Evolutionary conservation across 2,329 filamentous ascomycete species (phyloP).

Genomic region (Xylogone sp.): DNA sequence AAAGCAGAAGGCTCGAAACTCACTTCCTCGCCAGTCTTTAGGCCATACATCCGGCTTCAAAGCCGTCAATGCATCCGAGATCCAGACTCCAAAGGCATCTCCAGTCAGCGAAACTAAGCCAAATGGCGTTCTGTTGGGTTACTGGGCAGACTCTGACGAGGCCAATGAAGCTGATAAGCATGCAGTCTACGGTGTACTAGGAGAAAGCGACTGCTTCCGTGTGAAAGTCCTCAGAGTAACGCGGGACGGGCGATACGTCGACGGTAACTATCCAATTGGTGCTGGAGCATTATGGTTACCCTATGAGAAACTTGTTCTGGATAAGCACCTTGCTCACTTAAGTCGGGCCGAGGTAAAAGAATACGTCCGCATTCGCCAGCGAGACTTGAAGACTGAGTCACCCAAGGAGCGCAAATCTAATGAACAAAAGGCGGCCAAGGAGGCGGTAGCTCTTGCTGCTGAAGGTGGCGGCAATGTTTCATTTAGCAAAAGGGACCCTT

Average conservation of each 20-base stretch:
- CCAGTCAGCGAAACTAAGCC: conserved; percentile 17
- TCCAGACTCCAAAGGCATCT: conserved; percentile 20
- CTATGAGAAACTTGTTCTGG: conserved; percentile 58
- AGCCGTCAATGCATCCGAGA: conserved; percentile 19
- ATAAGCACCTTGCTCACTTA: conserved; percentile 49
- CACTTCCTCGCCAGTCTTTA: conserved; percentile 16
- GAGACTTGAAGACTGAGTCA: conserved; percentile 50
- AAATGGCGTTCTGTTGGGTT: conserved; percentile 43
- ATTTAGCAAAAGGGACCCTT: conserved; percentile 4
- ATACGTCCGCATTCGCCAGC: conserved; percentile 58
- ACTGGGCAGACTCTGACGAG: conserved; percentile 54
- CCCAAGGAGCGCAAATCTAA: conserved; percentile 45
- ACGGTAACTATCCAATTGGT: conserved; percentile 57
- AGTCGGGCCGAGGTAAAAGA: conserved; percentile 57
- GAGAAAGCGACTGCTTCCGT: conserved; percentile 60
- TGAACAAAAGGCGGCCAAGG: conserved; percentile 25
- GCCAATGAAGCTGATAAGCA: conserved; percentile 47
- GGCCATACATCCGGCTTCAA: conserved; percentile 21
- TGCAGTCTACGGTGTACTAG: conserved; percentile 59
- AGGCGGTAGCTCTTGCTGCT: conserved; percentile 16
- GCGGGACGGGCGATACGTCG: conserved; percentile 52
- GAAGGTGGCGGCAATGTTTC: conserved; percentile 9
- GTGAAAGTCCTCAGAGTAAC: conserved; percentile 59
- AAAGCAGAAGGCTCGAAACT: conserved; percentile 18
- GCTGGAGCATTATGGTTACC: conserved; percentile 60